phyloP scores from a whole-genome alignment of 2,329 filamentous ascomycete genomes.

The Verticillium dahliae region DNA sequence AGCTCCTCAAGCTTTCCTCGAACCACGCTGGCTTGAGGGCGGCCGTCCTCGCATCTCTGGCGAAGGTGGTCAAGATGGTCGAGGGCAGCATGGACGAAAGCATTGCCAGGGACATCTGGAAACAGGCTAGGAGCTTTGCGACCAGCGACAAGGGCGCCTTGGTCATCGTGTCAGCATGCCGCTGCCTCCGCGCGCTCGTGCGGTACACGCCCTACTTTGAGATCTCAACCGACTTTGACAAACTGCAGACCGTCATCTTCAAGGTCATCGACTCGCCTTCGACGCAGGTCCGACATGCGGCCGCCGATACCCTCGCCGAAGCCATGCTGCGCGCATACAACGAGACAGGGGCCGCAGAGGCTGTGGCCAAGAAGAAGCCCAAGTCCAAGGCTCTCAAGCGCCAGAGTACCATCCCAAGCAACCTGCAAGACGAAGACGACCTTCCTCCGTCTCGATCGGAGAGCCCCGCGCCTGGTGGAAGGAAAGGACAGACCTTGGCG shows the following conservation, averaged over 20 bases:
- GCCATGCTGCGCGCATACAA: conserved; percentile 78
- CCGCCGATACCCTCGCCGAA: conserved; percentile 77
- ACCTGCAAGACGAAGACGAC: conserved; percentile 69
- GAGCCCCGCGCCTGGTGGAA: conserved; percentile 62
- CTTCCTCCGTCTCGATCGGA: conserved; percentile 53
- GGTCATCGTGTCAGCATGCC: conserved; percentile 72
- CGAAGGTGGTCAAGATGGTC: conserved; percentile 71
- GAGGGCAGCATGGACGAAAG: conserved; percentile 73
- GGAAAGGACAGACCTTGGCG: conserved; percentile 65
- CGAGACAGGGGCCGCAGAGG: conserved; percentile 47
- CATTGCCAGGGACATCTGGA: conserved; percentile 87
- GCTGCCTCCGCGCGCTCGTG: conserved; percentile 68
- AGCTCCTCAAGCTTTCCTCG: conserved; percentile 71
- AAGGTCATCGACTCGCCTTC: conserved; percentile 79
- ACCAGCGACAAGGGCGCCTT: conserved; percentile 75
- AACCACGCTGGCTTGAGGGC: conserved; percentile 78
- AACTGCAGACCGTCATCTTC: conserved; percentile 73
- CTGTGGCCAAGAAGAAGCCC: conserved; percentile 57
- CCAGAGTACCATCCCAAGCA: conserved; percentile 52
- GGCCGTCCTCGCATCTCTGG: conserved; percentile 67
- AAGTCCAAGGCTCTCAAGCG: conserved; percentile 54
- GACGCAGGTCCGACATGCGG: conserved; percentile 72
- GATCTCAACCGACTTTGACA: conserved; percentile 85
- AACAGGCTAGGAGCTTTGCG: conserved; percentile 73
- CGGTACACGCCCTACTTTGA: conserved; percentile 75